Evolutionary conservation across 768 basidiomycete genomes (phyloP).

Genomic region (Tulasnella sp.): DNA sequence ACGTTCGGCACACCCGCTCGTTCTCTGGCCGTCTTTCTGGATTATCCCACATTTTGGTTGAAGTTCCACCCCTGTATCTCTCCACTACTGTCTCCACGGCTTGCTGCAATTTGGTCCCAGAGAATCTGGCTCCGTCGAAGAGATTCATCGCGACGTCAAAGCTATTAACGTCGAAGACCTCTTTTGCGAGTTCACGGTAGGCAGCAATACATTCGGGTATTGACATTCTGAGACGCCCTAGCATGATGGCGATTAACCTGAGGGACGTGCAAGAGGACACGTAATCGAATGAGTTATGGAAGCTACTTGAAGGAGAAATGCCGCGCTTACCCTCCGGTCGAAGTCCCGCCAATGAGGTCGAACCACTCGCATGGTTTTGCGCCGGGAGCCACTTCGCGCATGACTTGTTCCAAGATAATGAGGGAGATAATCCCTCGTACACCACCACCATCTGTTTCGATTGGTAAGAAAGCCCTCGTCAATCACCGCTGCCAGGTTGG

Average conservation of each 20-base stretch:
- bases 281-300: background rate
- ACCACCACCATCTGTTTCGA: background rate
- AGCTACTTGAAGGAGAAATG: background rate
- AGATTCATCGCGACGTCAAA: background rate
- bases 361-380: slow-evolving; percentile 1
- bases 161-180: slow-evolving; percentile 28
- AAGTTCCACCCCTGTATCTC: background rate
- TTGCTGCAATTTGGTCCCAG: background rate
- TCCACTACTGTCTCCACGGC: background rate
- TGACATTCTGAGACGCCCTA: slow-evolving; percentile 34
- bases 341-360: slow-evolving; percentile 7
- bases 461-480: background rate
- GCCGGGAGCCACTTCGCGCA: background rate
- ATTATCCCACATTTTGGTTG: background rate
- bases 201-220: slow-evolving; percentile 31
- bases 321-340: background rate
- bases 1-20: slow-evolving; percentile 16
- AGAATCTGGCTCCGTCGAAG: slow-evolving; percentile 1
- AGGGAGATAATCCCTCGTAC: background rate
- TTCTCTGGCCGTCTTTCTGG: slow-evolving; percentile 7
- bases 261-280: background rate
- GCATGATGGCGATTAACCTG: slow-evolving; percentile 34
- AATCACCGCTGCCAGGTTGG: background rate
- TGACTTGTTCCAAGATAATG: slow-evolving; percentile 1
- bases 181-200: slow-evolving; percentile 29